Conservation (phyloP, 306 rosid species). For the Trifolium fragiferum region DNA sequence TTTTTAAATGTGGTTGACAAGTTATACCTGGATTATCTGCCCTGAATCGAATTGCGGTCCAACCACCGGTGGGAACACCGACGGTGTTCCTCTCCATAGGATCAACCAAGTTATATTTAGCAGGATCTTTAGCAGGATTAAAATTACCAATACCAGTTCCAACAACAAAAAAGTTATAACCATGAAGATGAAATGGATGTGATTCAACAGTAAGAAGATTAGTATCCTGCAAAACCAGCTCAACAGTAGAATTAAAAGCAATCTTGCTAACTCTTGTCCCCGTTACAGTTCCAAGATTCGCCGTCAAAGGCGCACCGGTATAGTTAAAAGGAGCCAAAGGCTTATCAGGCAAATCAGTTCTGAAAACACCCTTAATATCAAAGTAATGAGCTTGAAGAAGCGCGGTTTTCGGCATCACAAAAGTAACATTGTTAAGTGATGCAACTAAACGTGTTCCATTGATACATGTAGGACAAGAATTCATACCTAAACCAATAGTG, state of each 20-base stretch:
- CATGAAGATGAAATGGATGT: slow-evolving; percentile 83
- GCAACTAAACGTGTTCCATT: slow-evolving; percentile 81
- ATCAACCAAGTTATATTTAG: slow-evolving; percentile 74
- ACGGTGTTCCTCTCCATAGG: slow-evolving; percentile 86
- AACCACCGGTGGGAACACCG: slow-evolving; percentile 93
- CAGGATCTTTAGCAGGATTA: slow-evolving; percentile 72
- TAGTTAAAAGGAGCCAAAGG: slow-evolving; percentile 71
- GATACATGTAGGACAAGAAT: slow-evolving; percentile 67
- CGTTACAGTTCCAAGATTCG: slow-evolving; percentile 59
- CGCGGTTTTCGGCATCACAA: slow-evolving; percentile 73
- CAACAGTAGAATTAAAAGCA: slow-evolving; percentile 75
- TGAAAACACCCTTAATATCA: slow-evolving; percentile 65
- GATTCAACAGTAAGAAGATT: slow-evolving; percentile 86
- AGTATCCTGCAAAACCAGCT: slow-evolving; percentile 81
- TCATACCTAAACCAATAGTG: slow-evolving; percentile 73
- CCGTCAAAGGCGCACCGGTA: slow-evolving; percentile 68
- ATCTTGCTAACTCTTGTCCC: slow-evolving; percentile 79
- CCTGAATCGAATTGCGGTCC: slow-evolving; percentile 81
- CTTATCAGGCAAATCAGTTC: slow-evolving; percentile 74
- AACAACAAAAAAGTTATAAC: slow-evolving; percentile 61
- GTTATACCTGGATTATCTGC: slow-evolving; percentile 87
- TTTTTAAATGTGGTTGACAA: not conserved
- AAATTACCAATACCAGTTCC: slow-evolving; percentile 88
- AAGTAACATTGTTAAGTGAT: slow-evolving; percentile 80
- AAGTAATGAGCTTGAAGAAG: slow-evolving; percentile 90